These are phyloP conservation scores for Aureobasidium leucospermi DNA, from an alignment of 2,329 filamentous ascomycete genomes.

Conservation along the genomic window DNA sequence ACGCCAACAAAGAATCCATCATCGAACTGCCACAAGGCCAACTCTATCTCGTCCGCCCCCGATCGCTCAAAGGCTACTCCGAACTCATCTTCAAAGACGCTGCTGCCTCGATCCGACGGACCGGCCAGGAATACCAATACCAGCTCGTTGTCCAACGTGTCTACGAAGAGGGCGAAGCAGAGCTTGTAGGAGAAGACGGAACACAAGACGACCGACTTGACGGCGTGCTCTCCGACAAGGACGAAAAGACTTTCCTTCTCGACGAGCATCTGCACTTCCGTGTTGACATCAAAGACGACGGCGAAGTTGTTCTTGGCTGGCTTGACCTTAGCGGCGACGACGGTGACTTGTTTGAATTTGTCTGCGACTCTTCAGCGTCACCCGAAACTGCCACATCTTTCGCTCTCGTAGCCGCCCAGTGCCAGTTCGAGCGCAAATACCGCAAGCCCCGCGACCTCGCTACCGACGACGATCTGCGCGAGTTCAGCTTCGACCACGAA, in stretches of 20 bases:
- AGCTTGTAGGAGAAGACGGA: conserved; percentile 81
- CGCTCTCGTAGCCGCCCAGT: conserved; percentile 75
- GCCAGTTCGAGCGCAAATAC: conserved; percentile 96
- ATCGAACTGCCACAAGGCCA: conserved; percentile 94
- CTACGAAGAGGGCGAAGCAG: conserved; percentile 95
- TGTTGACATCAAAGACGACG: conserved; percentile 69
- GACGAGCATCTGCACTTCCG: conserved; percentile 86
- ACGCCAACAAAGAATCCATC: conserved; percentile 82
- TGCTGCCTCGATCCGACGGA: conserved; percentile 82
- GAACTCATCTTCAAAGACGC: conserved; percentile 97
- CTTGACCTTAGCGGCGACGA: conserved; percentile 87
- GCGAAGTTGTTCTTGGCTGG: conserved; percentile 87
- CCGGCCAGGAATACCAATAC: conserved; percentile 92
- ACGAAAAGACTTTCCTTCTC: conserved; percentile 96
- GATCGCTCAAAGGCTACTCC: conserved; percentile 94
- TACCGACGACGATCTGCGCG: conserved; percentile 68
- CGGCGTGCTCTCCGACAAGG: conserved; percentile 65
- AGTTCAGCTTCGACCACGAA: conserved; percentile 70
- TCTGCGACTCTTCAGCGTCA: conserved; percentile 71
- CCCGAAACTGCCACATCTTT: conserved; percentile 70
- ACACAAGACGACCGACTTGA: conserved; percentile 67
- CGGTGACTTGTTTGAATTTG: conserved; percentile 95
- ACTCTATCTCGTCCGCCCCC: conserved; percentile 90
- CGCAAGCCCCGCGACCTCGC: conserved; percentile 71
- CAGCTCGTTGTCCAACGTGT: conserved; percentile 93